Conservation (phyloP, 192 early-diverging fungal genomes). For the Backusella morwellensis region DNA sequence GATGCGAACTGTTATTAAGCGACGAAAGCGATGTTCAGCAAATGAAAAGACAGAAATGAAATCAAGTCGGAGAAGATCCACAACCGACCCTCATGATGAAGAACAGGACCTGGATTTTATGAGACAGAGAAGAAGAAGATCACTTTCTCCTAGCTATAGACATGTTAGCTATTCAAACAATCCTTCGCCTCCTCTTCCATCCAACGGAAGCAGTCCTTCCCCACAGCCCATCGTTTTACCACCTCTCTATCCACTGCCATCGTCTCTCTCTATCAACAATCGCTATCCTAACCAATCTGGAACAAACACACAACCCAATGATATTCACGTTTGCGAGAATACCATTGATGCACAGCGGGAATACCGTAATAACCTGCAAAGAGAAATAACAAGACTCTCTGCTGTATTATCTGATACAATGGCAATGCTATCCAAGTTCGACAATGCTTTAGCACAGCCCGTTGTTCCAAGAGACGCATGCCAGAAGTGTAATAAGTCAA, state of each 20-base stretch:
- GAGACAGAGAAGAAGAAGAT: not conserved
- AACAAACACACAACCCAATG: not conserved
- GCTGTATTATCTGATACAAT: conserved; percentile 45
- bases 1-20: conserved; percentile 68
- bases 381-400: conserved; percentile 47
- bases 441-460: conserved; percentile 14
- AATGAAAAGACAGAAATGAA: conserved; percentile 4
- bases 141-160: conserved; percentile 1
- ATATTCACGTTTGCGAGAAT: not conserved
- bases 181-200: not conserved
- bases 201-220: not conserved
- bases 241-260: not conserved
- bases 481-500: not conserved
- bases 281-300: not conserved
- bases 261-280: not conserved
- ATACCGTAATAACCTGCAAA: conserved; percentile 19
- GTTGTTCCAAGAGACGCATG: not conserved
- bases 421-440: conserved; percentile 44
- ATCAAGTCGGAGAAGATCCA: not conserved
- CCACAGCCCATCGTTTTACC: not conserved
- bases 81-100: not conserved
- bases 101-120: not conserved
- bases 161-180: not conserved
- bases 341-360: not conserved
- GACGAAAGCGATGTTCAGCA: conserved; percentile 50